phyloP scores from a whole-genome alignment of 1,284 basidiomycete species.

The Ustilago sp. region DNA sequence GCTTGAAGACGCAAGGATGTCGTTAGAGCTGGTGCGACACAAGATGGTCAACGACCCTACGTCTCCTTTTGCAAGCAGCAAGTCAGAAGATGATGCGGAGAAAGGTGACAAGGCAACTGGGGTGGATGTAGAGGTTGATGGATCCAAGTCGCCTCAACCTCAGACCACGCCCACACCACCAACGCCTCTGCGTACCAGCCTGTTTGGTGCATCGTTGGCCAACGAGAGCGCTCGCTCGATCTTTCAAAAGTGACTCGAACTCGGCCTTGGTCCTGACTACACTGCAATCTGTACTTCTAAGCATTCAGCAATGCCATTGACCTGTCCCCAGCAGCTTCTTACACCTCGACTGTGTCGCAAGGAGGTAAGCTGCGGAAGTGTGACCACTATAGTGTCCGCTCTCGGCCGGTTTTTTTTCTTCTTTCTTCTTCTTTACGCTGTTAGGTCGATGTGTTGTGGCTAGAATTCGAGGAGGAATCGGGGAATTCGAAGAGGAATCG shows the following conservation, averaged over 20 bases:
- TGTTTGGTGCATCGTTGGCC: slow-evolving; percentile 40
- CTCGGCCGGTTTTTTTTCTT: neutral
- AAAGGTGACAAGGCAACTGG: slow-evolving; percentile 25
- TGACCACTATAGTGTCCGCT: too few relatives aligned
- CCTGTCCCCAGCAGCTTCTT: too few relatives aligned
- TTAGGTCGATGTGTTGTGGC: neutral
- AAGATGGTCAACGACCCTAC: slow-evolving; percentile 50
- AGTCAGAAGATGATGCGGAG: neutral
- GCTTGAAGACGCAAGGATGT: slow-evolving; percentile 61
- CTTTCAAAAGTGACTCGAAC: slow-evolving; percentile 27
- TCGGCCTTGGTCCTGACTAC: neutral
- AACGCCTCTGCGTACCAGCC: slow-evolving; percentile 27
- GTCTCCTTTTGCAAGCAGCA: slow-evolving; percentile 31
- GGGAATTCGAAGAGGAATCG: slow-evolving; percentile 21
- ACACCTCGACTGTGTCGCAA: neutral
- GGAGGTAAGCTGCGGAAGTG: neutral
- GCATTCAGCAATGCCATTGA: neutral
- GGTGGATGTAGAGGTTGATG: slow-evolving; percentile 15
- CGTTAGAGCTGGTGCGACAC: slow-evolving; percentile 57
- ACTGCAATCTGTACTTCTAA: slow-evolving; percentile 4
- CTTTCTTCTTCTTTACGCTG: neutral
- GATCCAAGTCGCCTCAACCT: neutral
- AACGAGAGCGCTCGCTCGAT: slow-evolving; percentile 42
- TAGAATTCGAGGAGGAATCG: slow-evolving; percentile 17
- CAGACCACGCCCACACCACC: neutral